Conservation (phyloP, 148 eudicot species). For the Persicaria maculosa region DNA sequence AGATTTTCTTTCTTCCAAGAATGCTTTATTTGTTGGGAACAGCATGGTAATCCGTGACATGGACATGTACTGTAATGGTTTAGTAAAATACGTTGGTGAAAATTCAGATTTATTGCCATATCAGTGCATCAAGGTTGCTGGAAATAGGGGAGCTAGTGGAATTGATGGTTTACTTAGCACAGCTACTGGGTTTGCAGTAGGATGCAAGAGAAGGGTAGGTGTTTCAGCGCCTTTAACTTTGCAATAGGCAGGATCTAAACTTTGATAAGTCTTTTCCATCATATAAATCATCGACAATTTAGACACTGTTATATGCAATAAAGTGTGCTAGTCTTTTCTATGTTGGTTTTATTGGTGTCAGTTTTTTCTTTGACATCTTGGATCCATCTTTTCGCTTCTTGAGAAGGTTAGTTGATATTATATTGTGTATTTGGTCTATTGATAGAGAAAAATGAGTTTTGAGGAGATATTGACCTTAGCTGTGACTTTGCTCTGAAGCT, state of each 20-base stretch:
- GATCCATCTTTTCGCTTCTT: not conserved
- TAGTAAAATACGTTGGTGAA: conserved; percentile 24
- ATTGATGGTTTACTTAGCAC: conserved; percentile 97
- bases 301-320: not conserved
- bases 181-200: conserved; percentile 83
- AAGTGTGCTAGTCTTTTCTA: not conserved
- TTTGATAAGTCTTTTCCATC: not conserved
- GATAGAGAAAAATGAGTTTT: not conserved
- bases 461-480: not conserved
- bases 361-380: not conserved
- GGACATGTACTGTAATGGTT: conserved; percentile 62
- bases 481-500: not conserved
- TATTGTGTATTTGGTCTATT: not conserved
- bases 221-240: conserved; percentile 9
- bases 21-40: conserved; percentile 83
- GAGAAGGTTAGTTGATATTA: not conserved
- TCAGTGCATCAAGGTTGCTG: conserved; percentile 56
- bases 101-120: conserved; percentile 38
- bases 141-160: conserved; percentile 97
- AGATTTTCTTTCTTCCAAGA: conserved; percentile 44
- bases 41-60: conserved; percentile 97
- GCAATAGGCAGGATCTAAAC: not conserved
- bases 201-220: conserved; percentile 82
- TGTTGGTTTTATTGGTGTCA: not conserved
- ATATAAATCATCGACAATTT: not conserved